Percentiles rank a stretch among this genome's conserved stretches.
phyloP scores from a whole-genome alignment of 2,329 filamentous ascomycete genomes.

The Sclerotinia glacialis region DNA sequence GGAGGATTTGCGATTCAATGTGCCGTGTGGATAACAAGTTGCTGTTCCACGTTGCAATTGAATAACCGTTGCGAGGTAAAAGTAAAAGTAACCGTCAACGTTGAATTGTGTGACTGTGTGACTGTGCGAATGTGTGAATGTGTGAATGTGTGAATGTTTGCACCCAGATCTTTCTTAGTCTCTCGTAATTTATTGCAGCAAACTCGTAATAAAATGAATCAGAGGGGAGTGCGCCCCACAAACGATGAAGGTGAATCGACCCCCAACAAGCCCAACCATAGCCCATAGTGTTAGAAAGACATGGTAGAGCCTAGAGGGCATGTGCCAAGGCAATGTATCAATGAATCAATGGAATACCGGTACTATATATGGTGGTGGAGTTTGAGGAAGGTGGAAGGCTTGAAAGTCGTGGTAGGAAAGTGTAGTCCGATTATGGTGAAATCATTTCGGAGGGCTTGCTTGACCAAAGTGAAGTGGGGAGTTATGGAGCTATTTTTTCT shows the following conservation, averaged over 20 bases:
- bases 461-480: background rate
- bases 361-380: background rate
- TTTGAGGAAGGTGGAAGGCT: background rate
- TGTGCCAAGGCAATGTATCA: background rate
- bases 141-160: constrained; percentile 4
- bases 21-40: background rate
- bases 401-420: background rate
- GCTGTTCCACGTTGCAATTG: background rate
- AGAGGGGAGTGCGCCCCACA: constrained; percentile 10
- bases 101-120: background rate
- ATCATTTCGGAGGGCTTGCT: constrained; percentile 3
- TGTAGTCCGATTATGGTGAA: constrained; percentile 4
- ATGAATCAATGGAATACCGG: background rate
- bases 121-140: background rate
- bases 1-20: constrained; percentile 1
- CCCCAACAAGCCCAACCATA: constrained; percentile 9
- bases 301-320: constrained; percentile 5
- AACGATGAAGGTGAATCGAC: constrained; percentile 14
- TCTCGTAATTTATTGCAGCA: constrained; percentile 17
- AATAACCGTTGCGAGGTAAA: background rate
- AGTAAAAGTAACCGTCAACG: background rate
- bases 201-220: constrained; percentile 17
- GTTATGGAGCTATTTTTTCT: constrained; percentile 10
- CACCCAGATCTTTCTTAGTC: constrained; percentile 5
- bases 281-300: constrained; percentile 9